phyloP scores from a whole-genome alignment of 768 basidiomycete genomes.

The Suillus hirtellus region DNA sequence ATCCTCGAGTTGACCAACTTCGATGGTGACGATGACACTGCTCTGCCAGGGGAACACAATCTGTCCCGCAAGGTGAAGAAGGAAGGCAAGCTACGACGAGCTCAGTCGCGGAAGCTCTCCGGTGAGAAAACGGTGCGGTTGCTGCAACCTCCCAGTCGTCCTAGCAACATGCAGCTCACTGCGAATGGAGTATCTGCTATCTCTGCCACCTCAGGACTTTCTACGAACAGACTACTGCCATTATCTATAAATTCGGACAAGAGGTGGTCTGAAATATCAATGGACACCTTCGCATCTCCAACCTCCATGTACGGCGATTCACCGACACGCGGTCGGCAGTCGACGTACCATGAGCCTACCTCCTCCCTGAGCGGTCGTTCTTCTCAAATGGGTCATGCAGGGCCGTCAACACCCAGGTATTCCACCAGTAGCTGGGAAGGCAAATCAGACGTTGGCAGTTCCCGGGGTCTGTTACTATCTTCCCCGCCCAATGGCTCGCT shows the following conservation, averaged over 20 bases:
- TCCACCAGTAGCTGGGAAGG: constrained; percentile 10
- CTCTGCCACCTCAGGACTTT: constrained; percentile 15
- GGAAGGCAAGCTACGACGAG: constrained; percentile 61
- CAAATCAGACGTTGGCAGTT: constrained; percentile 12
- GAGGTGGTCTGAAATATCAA: constrained; percentile 15
- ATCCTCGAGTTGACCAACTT: constrained; percentile 74
- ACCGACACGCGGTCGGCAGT: constrained; percentile 1
- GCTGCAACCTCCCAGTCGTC: background rate
- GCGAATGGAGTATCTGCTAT: background rate
- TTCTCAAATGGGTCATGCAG: background rate
- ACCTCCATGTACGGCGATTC: constrained; percentile 15
- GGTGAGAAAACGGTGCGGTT: constrained; percentile 11
- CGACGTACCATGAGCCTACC: constrained; percentile 8
- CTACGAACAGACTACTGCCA: constrained; percentile 23
- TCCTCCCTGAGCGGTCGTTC: constrained; percentile 12
- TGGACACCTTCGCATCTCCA: constrained; percentile 17
- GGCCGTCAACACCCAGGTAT: background rate
- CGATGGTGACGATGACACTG: constrained; percentile 69
- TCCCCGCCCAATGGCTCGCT: constrained; percentile 3
- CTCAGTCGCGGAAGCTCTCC: constrained; percentile 37
- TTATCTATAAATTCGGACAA: constrained; percentile 23
- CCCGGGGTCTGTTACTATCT: background rate
- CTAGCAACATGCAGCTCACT: background rate
- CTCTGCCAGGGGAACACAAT: constrained; percentile 54
- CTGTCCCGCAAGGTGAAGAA: constrained; percentile 55